Conservation (phyloP, 176 grass and related monocot species). For the Miscanthus lutarioriparius region DNA sequence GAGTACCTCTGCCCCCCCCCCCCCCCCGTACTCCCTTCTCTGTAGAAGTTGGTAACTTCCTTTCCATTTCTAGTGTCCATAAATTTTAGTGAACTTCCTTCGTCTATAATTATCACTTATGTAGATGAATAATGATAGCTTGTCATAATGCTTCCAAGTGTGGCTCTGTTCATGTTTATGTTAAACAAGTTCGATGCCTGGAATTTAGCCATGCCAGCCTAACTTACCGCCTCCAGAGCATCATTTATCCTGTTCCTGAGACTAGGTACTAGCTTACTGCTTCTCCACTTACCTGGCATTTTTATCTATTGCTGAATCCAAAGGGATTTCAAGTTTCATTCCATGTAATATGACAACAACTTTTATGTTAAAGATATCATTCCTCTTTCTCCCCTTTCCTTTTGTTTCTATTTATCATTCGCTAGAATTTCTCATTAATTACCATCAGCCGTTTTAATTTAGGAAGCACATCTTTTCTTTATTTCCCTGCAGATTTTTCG, state of each 20-base stretch:
- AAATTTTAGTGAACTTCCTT: background rate
- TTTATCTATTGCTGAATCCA: background rate
- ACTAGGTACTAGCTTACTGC: background rate
- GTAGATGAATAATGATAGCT: constrained; percentile 13
- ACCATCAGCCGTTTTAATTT: too few species aligned
- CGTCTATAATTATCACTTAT: background rate
- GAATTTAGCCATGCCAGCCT: background rate
- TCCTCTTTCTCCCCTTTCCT: background rate
- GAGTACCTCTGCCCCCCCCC: too few species aligned
- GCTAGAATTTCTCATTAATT: background rate
- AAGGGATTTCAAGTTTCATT: background rate
- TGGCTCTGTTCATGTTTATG: constrained; percentile 9
- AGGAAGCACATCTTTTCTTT: too few species aligned
- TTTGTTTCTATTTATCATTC: background rate
- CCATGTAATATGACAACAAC: too few species aligned
- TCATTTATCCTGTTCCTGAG: background rate
- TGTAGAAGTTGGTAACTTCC: background rate
- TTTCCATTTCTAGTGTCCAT: background rate
- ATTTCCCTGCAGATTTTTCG: too few species aligned
- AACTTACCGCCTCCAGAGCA: background rate
- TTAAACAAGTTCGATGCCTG: background rate
- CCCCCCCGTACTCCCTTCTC: too few species aligned
- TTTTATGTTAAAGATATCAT: background rate
- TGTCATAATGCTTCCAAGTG: constrained; percentile 29
- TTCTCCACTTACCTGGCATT: background rate